phyloP scores from a whole-genome alignment of 1,139 yeast species.

The Pichia sp. region DNA sequence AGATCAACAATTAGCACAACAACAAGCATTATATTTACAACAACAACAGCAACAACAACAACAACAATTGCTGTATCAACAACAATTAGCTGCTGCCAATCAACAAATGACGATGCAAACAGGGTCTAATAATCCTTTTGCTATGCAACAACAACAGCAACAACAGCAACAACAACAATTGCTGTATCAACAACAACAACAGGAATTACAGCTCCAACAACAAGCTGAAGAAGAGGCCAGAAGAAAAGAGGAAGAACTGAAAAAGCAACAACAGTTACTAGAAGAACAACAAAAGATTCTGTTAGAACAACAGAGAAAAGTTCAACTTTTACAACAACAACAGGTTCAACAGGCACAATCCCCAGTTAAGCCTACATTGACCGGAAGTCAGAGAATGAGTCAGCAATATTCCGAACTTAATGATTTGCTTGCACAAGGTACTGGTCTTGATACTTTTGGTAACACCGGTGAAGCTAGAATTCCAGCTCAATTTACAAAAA shows the following conservation, averaged over 20 bases:
- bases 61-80: conserved; percentile 31
- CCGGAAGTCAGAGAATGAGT: conserved; percentile 42
- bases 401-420: conserved; percentile 69
- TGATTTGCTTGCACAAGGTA: conserved; percentile 73
- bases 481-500: conserved; percentile 88
- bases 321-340: conserved; percentile 22
- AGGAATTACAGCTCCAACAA: conserved; percentile 12
- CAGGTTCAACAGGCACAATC: no score
- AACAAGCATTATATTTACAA: conserved; percentile 19
- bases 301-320: conserved; percentile 30
- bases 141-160: conserved; percentile 45
- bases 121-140: conserved; percentile 90
- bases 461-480: conserved; percentile 85
- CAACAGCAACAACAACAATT: conserved; percentile 24
- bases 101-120: conserved; percentile 40
- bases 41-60: conserved; percentile 32
- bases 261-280: conserved; percentile 21
- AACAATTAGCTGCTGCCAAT: conserved; percentile 26
- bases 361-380: conserved; percentile 37
- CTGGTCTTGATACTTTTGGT: conserved; percentile 94
- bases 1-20: conserved; percentile 30
- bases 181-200: conserved; percentile 24
- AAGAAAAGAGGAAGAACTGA: conserved; percentile 30
- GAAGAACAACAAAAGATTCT: conserved; percentile 26
- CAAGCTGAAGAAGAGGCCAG: conserved; percentile 30